Percentiles rank a stretch among this genome's conserved stretches.
These are phyloP conservation scores for Penicillium parvum DNA, from an alignment of 495 filamentous ascomycete genomes.

Conservation along the genomic window DNA sequence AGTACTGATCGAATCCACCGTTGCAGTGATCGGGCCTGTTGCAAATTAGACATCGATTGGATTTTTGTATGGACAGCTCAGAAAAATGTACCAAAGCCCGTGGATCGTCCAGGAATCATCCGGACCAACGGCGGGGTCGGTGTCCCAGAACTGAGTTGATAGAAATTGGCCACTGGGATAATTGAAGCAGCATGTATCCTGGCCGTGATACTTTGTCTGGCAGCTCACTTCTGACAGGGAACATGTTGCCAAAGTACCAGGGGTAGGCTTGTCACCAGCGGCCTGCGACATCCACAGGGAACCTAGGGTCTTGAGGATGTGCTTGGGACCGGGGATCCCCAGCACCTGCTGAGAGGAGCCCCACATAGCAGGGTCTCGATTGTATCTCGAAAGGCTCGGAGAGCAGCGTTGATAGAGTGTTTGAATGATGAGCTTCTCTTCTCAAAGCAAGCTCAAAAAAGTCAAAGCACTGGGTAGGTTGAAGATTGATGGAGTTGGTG, in stretches of 20 bases:
- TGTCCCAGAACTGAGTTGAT: constrained; percentile 87
- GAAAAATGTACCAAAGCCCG: constrained; percentile 61
- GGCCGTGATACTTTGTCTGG: constrained; percentile 49
- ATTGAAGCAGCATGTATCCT: constrained; percentile 78
- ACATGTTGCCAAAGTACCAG: constrained; percentile 32
- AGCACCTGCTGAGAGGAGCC: constrained; percentile 21
- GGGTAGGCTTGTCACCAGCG: constrained; percentile 8
- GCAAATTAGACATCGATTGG: constrained; percentile 1
- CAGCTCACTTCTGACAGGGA: constrained; percentile 53
- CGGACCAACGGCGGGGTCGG: constrained; percentile 62
- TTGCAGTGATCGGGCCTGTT: constrained; percentile 78
- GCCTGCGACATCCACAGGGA: constrained; percentile 31
- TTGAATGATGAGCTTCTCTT: not conserved
- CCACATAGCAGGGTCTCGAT: constrained; percentile 12
- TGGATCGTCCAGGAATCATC: constrained; percentile 82
- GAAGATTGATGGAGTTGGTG: too few species aligned
- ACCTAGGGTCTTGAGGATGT: constrained; percentile 37
- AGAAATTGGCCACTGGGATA: constrained; percentile 73
- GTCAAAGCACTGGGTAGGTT: too few species aligned
- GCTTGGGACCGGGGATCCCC: constrained; percentile 38
- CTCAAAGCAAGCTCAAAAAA: not conserved
- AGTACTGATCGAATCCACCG: constrained; percentile 71
- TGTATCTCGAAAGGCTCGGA: not conserved
- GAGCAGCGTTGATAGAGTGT: not conserved
- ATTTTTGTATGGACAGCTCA: not conserved